Evolutionary conservation across 441 rosid species (phyloP), one percentile per base, ranked within the genome.

Genomic region (Populus hybrid): DNA sequence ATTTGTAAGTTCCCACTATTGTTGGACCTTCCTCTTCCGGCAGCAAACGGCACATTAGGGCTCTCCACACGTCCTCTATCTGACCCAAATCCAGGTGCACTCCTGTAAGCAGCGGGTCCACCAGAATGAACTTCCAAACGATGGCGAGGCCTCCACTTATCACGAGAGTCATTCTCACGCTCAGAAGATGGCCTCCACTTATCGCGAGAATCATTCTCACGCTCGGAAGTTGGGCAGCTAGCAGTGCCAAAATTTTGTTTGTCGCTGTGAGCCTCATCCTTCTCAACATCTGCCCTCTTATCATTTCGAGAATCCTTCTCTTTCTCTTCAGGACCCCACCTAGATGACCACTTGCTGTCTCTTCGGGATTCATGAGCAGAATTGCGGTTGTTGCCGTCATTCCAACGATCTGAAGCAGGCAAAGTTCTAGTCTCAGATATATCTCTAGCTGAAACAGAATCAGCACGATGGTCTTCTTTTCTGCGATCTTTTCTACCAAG

Each of bases 271-370:
- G 76, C 61, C 77, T 89, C 95, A 74, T 92, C 97, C 82, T 89
- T 91, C 70, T 90, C 93, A 8, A 53, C 79, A 77, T 92, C 95
- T 61, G 85, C 77, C 88, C 81, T 90, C 85, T 88, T 97, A 79
- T 92, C 98, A 24, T 24, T 73, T 61, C 89, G 94, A 42, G 91
- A 81, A 67, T 91, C 98, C 84, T 87, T 97, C 78, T 92, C 99
- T 82, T 91, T 97, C 71, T 93, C 99, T 24, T 93, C 99, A 73
- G 99, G 99, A 79, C 99, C 99, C 99, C 99, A 97, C 77, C 99
- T 88, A n/a, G 97, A 89, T 50, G 99, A 91, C 99, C 99, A 97
- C 79, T 93, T 97, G 84, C 87, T 87, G 81, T 94, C 99, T 16
- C 98, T 88, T 5, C 97, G 87, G 30, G 89, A 70, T 82, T 90